Evolutionary conservation across 192 early-diverging fungal species (phyloP), one percentile per base, ranked within the genome.

Genomic region (Coemansia furcata): DNA sequence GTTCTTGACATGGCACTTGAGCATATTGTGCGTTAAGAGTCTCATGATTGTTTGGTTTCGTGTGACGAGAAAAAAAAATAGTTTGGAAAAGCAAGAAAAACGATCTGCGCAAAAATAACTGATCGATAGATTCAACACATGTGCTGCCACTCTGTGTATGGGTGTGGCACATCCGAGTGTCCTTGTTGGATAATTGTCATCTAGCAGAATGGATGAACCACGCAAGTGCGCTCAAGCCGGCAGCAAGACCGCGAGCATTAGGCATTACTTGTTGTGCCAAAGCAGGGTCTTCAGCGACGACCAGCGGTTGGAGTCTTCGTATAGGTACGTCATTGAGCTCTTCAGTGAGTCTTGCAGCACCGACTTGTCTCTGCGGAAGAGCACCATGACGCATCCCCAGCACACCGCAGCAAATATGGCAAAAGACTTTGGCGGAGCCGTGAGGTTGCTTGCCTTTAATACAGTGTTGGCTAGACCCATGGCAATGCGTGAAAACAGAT

Each of bases 21-120:
- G 88, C 94, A 99, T 93, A 80, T 99, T 99, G 86, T 99, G 97
- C 37, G 95, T 96, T 43, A 99, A 89, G 67, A 99, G 91, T 84
- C 96, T 89, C 88, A 91, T 92, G 64, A 21, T 63, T 14, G 39
- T 40, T 40, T 40, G 11, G 39, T 40, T 40, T 9, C 38, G 52
- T 21, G 37, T 12, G 26, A 54, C 38, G 42, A 57, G 55, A 23
- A 73, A 37, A 63, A 63, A 62, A 32, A 50, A 49, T 8, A 54
- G 15, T 30, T 10, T 17, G 35, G 10, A 33, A 15, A 32, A 55
- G 26, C 32, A 17, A 55, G 5, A 1, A 33, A 30, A n/a, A 6
- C 7, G 6, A 52, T 14, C 26, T 17, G n/a, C 44, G 15, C 15
- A n/a, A 47, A 47, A 46, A 47, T 21, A 47, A 47, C 8, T 21